Evolutionary conservation across 345 rosid genomes (phyloP).

Genomic region (Ailanthus altissimus): DNA sequence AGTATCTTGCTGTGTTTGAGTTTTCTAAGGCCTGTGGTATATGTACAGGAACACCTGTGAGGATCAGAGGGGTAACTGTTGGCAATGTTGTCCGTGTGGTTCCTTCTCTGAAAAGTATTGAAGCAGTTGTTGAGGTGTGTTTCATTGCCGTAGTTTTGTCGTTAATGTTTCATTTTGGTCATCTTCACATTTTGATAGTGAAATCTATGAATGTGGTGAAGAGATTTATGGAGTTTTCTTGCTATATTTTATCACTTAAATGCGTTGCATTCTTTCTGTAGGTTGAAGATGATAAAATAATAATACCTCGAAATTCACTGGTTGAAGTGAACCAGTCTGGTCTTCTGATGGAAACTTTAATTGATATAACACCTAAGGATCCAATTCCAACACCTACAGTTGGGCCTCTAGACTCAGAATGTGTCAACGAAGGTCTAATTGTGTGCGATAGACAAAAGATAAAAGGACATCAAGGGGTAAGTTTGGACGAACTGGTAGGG

Average conservation of each 20-base stretch:
- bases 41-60: constrained; percentile 87
- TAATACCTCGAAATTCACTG: constrained; percentile 84
- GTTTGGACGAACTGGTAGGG: constrained; percentile 88
- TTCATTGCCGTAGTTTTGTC: constrained; percentile 16
- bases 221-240: not conserved
- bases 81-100: constrained; percentile 86
- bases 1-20: constrained; percentile 80
- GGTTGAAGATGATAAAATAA: constrained; percentile 95
- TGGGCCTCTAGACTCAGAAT: constrained; percentile 78
- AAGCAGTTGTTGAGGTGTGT: constrained; percentile 90
- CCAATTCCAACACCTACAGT: constrained; percentile 84
- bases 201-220: not conserved
- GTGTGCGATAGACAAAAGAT: constrained; percentile 91
- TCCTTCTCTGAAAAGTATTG: constrained; percentile 87
- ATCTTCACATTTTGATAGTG: not conserved
- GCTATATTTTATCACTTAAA: constrained; percentile 15
- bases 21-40: constrained; percentile 86
- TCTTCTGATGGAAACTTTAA: constrained; percentile 93
- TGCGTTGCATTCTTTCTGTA: constrained; percentile 25
- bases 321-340: constrained; percentile 99
- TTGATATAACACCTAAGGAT: constrained; percentile 83
- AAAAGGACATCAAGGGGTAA: constrained; percentile 84
- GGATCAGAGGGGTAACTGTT: constrained; percentile 95
- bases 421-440: constrained; percentile 82
- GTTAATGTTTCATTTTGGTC: constrained; percentile 3